Percentiles rank a stretch among this genome's conserved stretches.
These are phyloP conservation scores for Penicillium steckii DNA, from an alignment of 495 filamentous ascomycete genomes.

Conservation along the genomic window DNA sequence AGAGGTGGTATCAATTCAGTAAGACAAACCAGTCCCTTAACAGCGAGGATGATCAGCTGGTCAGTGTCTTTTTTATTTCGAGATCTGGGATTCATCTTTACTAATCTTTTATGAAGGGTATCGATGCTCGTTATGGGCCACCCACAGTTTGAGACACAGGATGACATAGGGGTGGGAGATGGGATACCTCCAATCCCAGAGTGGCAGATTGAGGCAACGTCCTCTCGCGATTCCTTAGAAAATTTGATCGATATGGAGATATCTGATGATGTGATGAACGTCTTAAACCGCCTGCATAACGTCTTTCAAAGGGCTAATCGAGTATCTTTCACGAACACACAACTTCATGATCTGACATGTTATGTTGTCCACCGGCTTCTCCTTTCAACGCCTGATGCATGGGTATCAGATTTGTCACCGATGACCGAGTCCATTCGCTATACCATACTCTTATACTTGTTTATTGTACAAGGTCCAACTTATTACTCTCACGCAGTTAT, in stretches of 20 bases:
- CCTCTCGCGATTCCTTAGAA: conserved; percentile 3
- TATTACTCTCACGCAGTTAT: conserved; percentile 50
- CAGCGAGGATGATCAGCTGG: conserved; percentile 53
- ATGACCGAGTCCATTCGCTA: conserved; percentile 46
- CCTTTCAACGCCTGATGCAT: conserved; percentile 17
- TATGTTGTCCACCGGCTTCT: conserved; percentile 49
- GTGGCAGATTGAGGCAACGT: conserved; percentile 35
- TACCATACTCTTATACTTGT: conserved; percentile 47
- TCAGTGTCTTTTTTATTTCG: no score
- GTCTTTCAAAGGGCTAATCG: conserved; percentile 31
- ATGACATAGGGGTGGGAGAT: conserved; percentile 45
- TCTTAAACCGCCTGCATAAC: conserved; percentile 40
- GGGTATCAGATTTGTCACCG: conserved; percentile 11
- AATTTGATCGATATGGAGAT: conserved; percentile 23
- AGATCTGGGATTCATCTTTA: no score
- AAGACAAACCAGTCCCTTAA: conserved; percentile 47
- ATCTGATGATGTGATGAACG: conserved; percentile 32
- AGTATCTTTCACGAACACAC: conserved; percentile 30
- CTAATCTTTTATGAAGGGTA: conserved; percentile 36
- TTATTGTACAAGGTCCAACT: conserved; percentile 48
- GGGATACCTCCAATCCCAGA: conserved; percentile 43
- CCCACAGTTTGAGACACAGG: conserved; percentile 49
- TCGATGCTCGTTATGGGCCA: conserved; percentile 47
- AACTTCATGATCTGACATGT: conserved; percentile 50
- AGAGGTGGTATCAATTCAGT: conserved; percentile 48